Base-by-base conservation (phyloP, 352 stramenopile species). In the Phytopythium cucurbitacearum region DNA sequence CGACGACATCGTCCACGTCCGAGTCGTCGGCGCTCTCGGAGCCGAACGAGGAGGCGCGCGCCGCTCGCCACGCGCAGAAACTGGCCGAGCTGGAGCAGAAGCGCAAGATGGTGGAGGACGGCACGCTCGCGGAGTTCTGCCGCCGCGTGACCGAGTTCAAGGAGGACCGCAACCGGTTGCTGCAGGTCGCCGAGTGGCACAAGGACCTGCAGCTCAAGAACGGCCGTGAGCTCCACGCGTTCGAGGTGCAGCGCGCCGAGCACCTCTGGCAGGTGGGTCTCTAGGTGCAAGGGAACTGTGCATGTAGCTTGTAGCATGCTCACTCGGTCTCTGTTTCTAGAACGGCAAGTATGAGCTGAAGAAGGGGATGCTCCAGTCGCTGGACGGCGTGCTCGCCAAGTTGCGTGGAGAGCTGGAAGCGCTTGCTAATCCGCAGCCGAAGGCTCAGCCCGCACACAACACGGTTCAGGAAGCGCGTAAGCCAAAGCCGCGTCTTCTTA, bases 191-290 rank as follows among this genome's bases (percentile, higher is more conserved):
- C 3, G 77, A 91, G 59, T 79, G 85, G 60, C 83, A 93, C 65
- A 87, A 89, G 60, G 86, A 85, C 51, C 59, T 93, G 32, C 83
- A 93, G 66, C 64, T 93, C n/a, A 89, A 89, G 57, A 93, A 93
- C 64, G 76, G 71, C 44, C 60, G 87, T 45, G 80, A 93, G 39
- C 65, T 93, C 10, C 85, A 87, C 54, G 72, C 67, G n/a, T 91
- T 89, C 59, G 80, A 91, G 48, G 67, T 89, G 33, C 80, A 93
- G 57, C 70, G 71, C 15, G 80, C 80, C 0, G 60, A 88, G 33
- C 67, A 93, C 55, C 59, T 93, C 37, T 91, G 73, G 68, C 43
- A 71, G 54, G 66, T 75, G 49, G 1, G 60, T 28, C 21, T 28
- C 21, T 2, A 28, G 13, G 5, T 33, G 12, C 9, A 16, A 49